Conservation (phyloP, 2,329 filamentous ascomycete genomes). For the Aureobasidium sp. region DNA sequence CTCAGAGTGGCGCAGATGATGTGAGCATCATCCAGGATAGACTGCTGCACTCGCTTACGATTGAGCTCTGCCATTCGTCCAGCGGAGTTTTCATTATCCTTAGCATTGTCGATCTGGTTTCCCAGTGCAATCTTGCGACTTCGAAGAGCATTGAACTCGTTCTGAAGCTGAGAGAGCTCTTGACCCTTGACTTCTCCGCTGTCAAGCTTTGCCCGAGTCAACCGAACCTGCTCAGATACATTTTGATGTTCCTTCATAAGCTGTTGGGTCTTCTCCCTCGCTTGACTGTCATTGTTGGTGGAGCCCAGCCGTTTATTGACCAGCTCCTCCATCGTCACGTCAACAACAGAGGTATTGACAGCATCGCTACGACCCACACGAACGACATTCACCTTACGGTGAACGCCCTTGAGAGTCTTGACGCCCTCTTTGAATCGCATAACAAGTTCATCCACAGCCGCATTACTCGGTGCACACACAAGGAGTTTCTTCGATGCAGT, state of each 20-base stretch:
- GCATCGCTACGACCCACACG: conserved; percentile 86
- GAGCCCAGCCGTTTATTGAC: conserved; percentile 64
- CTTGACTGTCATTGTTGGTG: conserved; percentile 31
- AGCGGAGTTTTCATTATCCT: conserved; percentile 75
- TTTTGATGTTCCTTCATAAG: conserved; percentile 64
- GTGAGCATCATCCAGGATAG: conserved; percentile 83
- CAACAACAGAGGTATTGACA: conserved; percentile 80
- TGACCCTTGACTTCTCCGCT: conserved; percentile 41
- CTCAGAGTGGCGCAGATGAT: conserved; percentile 93
- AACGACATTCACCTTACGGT: conserved; percentile 75
- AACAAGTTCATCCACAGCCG: conserved; percentile 92
- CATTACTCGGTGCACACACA: conserved; percentile 97
- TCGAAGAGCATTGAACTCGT: conserved; percentile 72
- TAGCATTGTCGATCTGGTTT: conserved; percentile 75
- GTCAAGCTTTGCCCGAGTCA: conserved; percentile 63
- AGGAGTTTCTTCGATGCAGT: conserved; percentile 70
- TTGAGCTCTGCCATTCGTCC: conserved; percentile 81
- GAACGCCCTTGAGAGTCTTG: conserved; percentile 65
- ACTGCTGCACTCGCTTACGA: conserved; percentile 76
- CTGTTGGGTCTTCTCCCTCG: conserved; percentile 49
- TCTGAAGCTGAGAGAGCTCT: conserved; percentile 60
- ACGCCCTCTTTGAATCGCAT: conserved; percentile 85
- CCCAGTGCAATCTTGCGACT: conserved; percentile 70
- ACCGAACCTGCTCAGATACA: conserved; percentile 58
- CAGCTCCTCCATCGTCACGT: conserved; percentile 89